These are phyloP conservation scores for Berberis vulgaris DNA, from an alignment of 164 flowering plant genomes.

Conservation along the genomic window DNA sequence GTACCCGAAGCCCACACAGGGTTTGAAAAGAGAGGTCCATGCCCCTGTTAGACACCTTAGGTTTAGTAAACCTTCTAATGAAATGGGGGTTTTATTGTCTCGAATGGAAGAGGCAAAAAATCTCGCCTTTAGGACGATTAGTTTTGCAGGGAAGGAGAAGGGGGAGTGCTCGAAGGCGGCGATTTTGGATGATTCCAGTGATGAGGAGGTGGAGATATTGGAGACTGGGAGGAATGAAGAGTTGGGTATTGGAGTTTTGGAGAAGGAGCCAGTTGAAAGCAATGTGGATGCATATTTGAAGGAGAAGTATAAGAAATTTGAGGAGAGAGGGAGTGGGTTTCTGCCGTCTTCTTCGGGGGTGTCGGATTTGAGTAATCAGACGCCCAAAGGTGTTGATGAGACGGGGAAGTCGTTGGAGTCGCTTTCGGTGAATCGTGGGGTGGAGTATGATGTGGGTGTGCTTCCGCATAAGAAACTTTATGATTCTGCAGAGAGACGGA, in stretches of 20 bases:
- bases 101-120: constrained; percentile 10
- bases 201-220: constrained; percentile 30
- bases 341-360: constrained; percentile 26
- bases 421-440: constrained; percentile 12
- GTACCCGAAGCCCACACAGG: constrained; percentile 15
- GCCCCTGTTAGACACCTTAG: constrained; percentile 45
- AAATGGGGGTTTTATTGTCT: constrained; percentile 29
- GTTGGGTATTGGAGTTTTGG: constrained; percentile 16
- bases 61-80: constrained; percentile 4
- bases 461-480: constrained; percentile 35
- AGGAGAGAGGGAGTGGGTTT: constrained; percentile 8
- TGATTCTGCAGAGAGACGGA: constrained; percentile 27
- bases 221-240: constrained; percentile 22
- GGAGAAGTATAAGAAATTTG: constrained; percentile 19
- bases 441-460: constrained; percentile 10
- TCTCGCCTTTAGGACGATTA: constrained; percentile 14
- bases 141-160: constrained; percentile 18
- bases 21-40: constrained; percentile 39
- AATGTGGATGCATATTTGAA: constrained; percentile 12
- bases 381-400: constrained; percentile 20
- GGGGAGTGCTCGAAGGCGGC: constrained; percentile 35
- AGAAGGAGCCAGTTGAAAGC: constrained; percentile 11
- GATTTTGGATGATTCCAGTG: constrained; percentile 29
- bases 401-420: constrained; percentile 27
- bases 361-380: constrained; percentile 22